Conservation (phyloP, 768 basidiomycete genomes). For the Postia placenta region DNA sequence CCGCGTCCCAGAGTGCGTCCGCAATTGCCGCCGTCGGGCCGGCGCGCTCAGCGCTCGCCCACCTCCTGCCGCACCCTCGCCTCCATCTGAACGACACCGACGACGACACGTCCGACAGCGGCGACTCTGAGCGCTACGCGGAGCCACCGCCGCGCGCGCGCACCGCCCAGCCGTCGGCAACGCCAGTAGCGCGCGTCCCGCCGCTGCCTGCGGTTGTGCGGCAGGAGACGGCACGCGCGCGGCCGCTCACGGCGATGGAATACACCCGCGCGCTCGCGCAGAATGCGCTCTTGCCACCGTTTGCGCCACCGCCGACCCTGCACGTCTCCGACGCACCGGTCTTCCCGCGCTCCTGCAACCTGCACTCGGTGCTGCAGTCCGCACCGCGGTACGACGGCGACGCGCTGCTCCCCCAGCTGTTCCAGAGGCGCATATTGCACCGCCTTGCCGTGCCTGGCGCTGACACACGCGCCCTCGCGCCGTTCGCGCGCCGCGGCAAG, state of each 20-base stretch:
- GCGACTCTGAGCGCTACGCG: neutral
- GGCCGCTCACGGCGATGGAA: slow-evolving; percentile 20
- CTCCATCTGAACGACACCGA: slow-evolving; percentile 5
- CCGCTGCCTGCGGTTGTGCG: neutral
- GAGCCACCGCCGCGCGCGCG: slow-evolving; percentile 1
- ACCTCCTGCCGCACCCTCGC: no score
- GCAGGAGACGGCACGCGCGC: neutral
- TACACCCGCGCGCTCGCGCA: slow-evolving; percentile 38
- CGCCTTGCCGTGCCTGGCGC: slow-evolving; percentile 33
- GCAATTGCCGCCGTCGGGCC: neutral
- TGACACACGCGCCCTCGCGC: slow-evolving; percentile 38
- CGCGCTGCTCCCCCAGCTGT: slow-evolving; percentile 39
- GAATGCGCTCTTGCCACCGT: slow-evolving; percentile 38
- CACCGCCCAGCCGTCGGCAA: neutral
- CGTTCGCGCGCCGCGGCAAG: slow-evolving; percentile 28
- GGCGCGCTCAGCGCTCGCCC: neutral
- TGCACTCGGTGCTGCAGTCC: no score
- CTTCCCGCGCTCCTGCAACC: slow-evolving; percentile 59
- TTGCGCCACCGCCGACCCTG: slow-evolving; percentile 45
- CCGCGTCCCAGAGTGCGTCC: neutral
- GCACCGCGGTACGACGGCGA: slow-evolving; percentile 27
- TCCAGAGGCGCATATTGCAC: slow-evolving; percentile 45
- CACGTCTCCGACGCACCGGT: slow-evolving; percentile 28
- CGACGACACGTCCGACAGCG: slow-evolving; percentile 11
- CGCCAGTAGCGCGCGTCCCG: neutral